A percentile compares a stretch with the other conserved stretches of the same genome.
Evolutionary conservation across 192 early-diverging fungal species (phyloP).

Genomic region (Spizellomyces punctatus): DNA sequence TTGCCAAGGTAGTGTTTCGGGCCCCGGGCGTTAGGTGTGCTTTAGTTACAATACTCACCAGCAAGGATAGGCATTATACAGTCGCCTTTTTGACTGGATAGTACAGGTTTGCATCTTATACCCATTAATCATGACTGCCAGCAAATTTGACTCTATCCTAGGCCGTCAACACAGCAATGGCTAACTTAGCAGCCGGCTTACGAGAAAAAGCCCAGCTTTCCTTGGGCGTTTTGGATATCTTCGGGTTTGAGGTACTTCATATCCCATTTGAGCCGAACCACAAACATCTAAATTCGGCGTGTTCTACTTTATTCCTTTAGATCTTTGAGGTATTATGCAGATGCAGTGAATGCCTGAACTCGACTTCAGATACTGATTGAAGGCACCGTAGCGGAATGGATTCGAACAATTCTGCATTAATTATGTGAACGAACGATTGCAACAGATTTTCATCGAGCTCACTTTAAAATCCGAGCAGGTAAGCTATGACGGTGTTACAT

Average conservation of each 20-base stretch:
- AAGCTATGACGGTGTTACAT: no score
- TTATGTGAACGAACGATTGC: constrained; percentile 96
- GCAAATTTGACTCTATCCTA: constrained; percentile 10
- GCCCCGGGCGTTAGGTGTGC: constrained; percentile 13
- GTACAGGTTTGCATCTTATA: constrained; percentile 48
- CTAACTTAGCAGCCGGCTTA: constrained; percentile 51
- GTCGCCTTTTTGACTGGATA: constrained; percentile 97
- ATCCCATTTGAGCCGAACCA: no score
- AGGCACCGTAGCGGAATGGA: constrained; percentile 71
- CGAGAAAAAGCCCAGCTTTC: constrained; percentile 52
- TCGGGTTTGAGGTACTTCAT: constrained; percentile 82
- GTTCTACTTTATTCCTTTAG: not conserved
- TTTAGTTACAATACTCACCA: constrained; percentile 7
- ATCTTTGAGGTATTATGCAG: constrained; percentile 31
- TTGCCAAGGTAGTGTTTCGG: constrained; percentile 71
- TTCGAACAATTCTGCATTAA: constrained; percentile 99
- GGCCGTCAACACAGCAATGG: constrained; percentile 86
- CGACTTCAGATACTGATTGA: constrained; percentile 31
- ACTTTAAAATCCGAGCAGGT: constrained; percentile 96
- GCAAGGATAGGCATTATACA: constrained; percentile 63
- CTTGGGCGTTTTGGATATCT: constrained; percentile 97
- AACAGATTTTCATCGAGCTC: constrained; percentile 98
- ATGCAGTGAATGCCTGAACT: not conserved
- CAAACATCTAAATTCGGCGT: not conserved
- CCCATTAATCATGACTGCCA: constrained; percentile 5